Percentiles rank a stretch among this genome's conserved stretches.
Evolutionary conservation across 2,329 filamentous ascomycete species (phyloP).

Genomic region (Neoscytalidium dimidiatum): DNA sequence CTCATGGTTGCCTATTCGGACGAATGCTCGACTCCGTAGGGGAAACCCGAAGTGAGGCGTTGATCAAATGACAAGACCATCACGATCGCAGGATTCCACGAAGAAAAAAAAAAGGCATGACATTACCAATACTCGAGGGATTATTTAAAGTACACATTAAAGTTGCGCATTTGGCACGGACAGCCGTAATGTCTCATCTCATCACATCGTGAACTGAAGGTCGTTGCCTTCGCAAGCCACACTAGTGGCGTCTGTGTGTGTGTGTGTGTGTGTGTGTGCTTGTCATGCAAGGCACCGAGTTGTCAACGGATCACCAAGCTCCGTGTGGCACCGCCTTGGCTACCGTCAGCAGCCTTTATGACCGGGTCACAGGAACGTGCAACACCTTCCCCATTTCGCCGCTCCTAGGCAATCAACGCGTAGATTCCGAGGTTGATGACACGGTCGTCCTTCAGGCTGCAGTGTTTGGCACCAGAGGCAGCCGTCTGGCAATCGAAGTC

Average conservation of each 20-base stretch:
- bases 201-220: background rate
- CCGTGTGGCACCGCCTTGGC: conserved; percentile 7
- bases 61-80: background rate
- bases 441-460: background rate
- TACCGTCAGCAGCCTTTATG: background rate
- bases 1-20: conserved; percentile 3
- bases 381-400: background rate
- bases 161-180: background rate
- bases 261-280: no score
- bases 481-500: background rate
- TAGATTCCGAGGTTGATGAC: background rate
- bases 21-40: background rate
- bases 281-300: conserved; percentile 9
- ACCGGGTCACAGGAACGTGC: background rate
- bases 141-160: conserved; percentile 6
- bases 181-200: conserved; percentile 5
- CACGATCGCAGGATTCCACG: background rate
- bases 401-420: background rate
- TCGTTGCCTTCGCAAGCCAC: background rate
- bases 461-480: background rate
- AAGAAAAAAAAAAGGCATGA: background rate
- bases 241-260: no score
- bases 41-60: background rate
- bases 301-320: conserved; percentile 12
- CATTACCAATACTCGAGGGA: background rate